Evolutionary conservation across 1,284 basidiomycete species (phyloP).

Genomic region (Leccinum proximum): DNA sequence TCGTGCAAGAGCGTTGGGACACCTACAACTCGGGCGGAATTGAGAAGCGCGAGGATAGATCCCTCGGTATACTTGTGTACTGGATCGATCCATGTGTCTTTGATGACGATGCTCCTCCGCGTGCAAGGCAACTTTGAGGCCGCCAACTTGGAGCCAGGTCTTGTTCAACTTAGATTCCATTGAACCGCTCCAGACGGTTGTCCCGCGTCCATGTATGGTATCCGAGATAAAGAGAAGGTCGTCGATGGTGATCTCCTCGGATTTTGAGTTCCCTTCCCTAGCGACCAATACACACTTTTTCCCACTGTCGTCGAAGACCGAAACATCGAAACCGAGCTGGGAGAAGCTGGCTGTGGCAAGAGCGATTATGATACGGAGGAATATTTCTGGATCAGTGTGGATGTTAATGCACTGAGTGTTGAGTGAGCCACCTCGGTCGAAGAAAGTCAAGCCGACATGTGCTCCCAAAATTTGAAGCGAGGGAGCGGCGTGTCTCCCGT

Average conservation of each 20-base stretch:
- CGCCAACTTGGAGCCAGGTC: no score
- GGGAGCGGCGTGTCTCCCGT: not conserved
- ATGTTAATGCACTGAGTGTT: not conserved
- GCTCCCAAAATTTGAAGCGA: not conserved
- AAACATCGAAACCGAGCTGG: not conserved
- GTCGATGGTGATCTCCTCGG: not conserved
- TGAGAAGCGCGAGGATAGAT: no score
- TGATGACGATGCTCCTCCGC: no score
- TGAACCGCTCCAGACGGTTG: not conserved
- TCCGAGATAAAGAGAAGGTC: not conserved
- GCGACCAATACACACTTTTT: not conserved
- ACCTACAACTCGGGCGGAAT: no score
- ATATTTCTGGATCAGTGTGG: not conserved
- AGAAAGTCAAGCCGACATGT: not conserved
- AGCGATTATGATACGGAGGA: not conserved
- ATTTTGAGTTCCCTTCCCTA: not conserved
- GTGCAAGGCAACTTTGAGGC: no score
- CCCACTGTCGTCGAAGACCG: no score
- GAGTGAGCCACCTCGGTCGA: not conserved
- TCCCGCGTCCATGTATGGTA: not conserved
- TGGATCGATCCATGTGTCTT: no score
- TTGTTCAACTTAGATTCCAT: no score
- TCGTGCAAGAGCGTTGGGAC: no score
- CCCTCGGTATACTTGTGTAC: no score
- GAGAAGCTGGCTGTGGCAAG: not conserved